Base-by-base conservation (phyloP, 257 asterid species). In the Voacanga thouarsii region DNA sequence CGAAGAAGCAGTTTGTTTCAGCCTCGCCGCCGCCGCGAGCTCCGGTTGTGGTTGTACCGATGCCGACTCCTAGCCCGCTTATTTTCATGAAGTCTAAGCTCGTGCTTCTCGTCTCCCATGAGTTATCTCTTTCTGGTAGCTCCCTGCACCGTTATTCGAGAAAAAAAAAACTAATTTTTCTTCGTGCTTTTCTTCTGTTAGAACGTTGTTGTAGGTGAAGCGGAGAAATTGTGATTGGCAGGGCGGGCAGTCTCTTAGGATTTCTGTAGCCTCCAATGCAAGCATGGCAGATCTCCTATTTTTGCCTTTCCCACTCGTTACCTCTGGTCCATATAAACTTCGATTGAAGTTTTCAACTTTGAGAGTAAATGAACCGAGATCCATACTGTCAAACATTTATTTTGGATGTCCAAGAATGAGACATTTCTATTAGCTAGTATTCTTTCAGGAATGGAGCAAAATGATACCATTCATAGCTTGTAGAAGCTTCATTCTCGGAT, bases 41-140 rank as follows among this genome's bases (percentile, higher is more conserved):
- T 64, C 81, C 75, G 61, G 74, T 33, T 55, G 19, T 70, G 70
- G 49, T 33, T 33, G 37, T 33, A 33, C 37, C 74, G 16, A 24
- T 75, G 83, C 93, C 37, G 89, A 85, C 82, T 80, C 79, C 85
- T 86, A 87, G 82, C 51, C 90, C 97, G 0, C 94, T 93, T 79
- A 79, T 80, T 82, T 93, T 91, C 82, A 91, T 93, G 96, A 91
- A 88, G 82, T 92, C 97, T 30, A 91, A 89, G 89, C 86, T 89
- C 33, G 90, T 92, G 69, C 96, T 92, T 41, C 69, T 93, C 74
- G 98, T 91, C 49, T 93, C 98, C 0, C 97, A 93, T 82, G 97
- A 93, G 76, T 96, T 93, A 67, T 91, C 98, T 41, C 98, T 90
- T 71, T 91, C 98, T 26, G 98, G 98, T 93, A 45, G 12, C 51